Evolutionary conservation across 306 rosid species (phyloP).

Genomic region (Pachyrhizus erosus): DNA sequence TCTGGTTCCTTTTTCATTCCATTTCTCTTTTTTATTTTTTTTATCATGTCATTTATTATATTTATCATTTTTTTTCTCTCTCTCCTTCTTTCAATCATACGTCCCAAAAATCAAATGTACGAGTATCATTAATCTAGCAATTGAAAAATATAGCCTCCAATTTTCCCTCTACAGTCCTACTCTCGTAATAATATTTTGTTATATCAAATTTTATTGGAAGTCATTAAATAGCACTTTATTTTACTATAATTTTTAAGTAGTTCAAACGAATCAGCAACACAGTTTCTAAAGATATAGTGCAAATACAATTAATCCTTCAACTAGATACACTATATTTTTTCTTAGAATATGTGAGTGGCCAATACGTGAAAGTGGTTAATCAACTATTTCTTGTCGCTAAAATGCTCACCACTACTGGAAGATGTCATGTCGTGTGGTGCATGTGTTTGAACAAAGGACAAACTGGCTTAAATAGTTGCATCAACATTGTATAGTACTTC

Average conservation of each 20-base stretch:
- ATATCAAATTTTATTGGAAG: background rate
- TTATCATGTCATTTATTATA: too few species aligned
- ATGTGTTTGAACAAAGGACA: constrained; percentile 5
- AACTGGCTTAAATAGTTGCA: background rate
- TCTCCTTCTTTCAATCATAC: too few species aligned
- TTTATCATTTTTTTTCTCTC: too few species aligned
- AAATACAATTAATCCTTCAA: too few species aligned
- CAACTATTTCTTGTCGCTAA: constrained; percentile 45
- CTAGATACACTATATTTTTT: background rate
- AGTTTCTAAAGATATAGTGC: background rate
- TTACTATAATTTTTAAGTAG: background rate
- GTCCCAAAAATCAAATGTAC: too few species aligned
- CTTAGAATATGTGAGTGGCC: constrained; percentile 33
- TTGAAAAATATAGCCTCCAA: background rate
- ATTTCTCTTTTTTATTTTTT: too few species aligned
- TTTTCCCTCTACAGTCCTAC: background rate
- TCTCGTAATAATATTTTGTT: background rate
- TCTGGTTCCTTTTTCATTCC: too few species aligned
- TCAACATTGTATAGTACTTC: background rate
- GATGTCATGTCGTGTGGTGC: constrained; percentile 34
- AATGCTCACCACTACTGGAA: constrained; percentile 38
- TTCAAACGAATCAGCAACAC: background rate
- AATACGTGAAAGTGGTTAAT: constrained; percentile 32
- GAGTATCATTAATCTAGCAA: background rate
- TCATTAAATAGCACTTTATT: background rate